phyloP scores from a whole-genome alignment of 495 filamentous ascomycete genomes.

The Trichoderma erinaceum region DNA sequence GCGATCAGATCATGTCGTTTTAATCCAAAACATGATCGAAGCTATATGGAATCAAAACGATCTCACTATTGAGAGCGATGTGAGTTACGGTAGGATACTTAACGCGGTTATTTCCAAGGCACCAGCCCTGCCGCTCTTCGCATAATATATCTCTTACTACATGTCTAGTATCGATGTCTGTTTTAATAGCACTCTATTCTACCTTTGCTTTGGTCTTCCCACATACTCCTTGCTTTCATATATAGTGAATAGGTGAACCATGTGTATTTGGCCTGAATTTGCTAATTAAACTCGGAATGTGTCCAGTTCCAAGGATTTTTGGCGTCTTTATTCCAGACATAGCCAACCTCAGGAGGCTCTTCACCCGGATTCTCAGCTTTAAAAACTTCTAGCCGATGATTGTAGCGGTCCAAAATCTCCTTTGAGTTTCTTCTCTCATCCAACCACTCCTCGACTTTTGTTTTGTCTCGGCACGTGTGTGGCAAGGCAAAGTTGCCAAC shows the following conservation, averaged over 20 bases:
- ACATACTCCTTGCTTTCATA: no score
- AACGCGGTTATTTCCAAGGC: neutral
- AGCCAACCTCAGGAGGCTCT: no score
- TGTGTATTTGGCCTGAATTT: no score
- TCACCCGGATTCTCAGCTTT: no score
- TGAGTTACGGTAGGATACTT: neutral
- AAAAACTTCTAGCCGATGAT: neutral
- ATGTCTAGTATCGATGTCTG: neutral
- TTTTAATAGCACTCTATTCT: neutral
- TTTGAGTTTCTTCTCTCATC: neutral
- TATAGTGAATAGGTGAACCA: no score
- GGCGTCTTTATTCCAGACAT: no score
- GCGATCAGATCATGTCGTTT: neutral
- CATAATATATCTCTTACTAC: neutral
- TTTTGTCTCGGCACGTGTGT: no score
- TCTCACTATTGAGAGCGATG: neutral
- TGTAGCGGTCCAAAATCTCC: neutral
- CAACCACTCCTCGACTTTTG: neutral
- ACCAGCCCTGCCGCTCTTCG: neutral
- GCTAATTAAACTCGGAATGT: no score
- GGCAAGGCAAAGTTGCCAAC: no score
- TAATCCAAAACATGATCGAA: neutral
- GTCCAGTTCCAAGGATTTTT: no score
- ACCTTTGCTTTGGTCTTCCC: neutral
- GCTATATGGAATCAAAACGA: constrained; percentile 6